These are phyloP conservation scores for Remersonia thermophila DNA, from an alignment of 2,329 filamentous ascomycete species.

Conservation along the genomic window DNA sequence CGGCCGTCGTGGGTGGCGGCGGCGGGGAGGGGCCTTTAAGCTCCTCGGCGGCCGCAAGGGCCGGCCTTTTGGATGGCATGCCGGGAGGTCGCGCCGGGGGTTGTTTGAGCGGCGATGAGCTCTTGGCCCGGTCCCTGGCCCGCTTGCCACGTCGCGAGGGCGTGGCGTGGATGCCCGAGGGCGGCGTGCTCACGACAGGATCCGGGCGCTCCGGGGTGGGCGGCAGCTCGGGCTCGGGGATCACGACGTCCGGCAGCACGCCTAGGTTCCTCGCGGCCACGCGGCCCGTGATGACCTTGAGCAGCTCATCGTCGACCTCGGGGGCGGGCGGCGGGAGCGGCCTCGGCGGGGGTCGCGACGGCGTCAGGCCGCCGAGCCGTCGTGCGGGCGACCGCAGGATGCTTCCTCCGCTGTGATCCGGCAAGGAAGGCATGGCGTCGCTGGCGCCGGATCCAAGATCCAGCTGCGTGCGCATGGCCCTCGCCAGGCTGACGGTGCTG, in stretches of 20 bases:
- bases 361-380: slow-evolving; percentile 22
- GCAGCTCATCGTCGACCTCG: slow-evolving; percentile 29
- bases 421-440: too few species aligned
- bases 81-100: slow-evolving; percentile 17
- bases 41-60: neutral
- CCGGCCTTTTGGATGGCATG: slow-evolving; percentile 1
- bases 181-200: slow-evolving; percentile 41
- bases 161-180: slow-evolving; percentile 47
- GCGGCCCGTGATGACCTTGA: slow-evolving; percentile 30
- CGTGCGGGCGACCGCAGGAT: slow-evolving; percentile 19
- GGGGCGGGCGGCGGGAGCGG: slow-evolving; percentile 35
- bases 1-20: slow-evolving; percentile 16
- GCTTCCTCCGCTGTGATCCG: neutral
- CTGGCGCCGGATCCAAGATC: slow-evolving; percentile 8
- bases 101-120: slow-evolving; percentile 41
- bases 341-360: slow-evolving; percentile 32
- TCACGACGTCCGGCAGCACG: slow-evolving; percentile 21
- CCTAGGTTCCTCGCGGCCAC: slow-evolving; percentile 25
- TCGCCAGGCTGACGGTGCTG: slow-evolving; percentile 10
- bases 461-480: slow-evolving; percentile 20
- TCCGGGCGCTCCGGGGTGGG: slow-evolving; percentile 42
- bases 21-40: too few species aligned
- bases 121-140: slow-evolving; percentile 29
- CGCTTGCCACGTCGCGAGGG: slow-evolving; percentile 38
- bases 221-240: slow-evolving; percentile 52